These are phyloP conservation scores for Pseudocercospora pini-densiflorae DNA, from an alignment of 2,329 filamentous ascomycete species.

Conservation along the genomic window DNA sequence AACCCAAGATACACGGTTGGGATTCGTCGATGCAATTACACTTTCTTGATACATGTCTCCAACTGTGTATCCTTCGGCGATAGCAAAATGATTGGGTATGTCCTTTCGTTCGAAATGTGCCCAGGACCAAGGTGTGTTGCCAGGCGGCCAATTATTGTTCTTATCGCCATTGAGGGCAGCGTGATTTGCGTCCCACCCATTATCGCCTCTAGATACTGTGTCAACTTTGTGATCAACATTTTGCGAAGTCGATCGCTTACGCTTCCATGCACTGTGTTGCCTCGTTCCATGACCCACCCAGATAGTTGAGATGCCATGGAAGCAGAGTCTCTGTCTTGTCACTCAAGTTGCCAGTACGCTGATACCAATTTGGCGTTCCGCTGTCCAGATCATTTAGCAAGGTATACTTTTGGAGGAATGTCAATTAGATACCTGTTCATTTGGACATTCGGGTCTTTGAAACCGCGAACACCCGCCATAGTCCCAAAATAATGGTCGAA, in stretches of 20 bases:
- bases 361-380: constrained; percentile 48
- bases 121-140: constrained; percentile 60
- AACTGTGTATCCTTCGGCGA: constrained; percentile 60
- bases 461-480: constrained; percentile 23
- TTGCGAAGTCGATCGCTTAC: constrained; percentile 51
- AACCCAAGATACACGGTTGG: constrained; percentile 58
- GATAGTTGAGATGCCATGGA: constrained; percentile 61
- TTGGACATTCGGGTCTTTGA: constrained; percentile 57
- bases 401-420: background rate
- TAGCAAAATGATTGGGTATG: constrained; percentile 59
- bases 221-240: constrained; percentile 51
- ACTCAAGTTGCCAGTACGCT: constrained; percentile 49
- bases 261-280: constrained; percentile 63
- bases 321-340: constrained; percentile 51
- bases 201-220: constrained; percentile 57
- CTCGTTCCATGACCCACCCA: constrained; percentile 52
- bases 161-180: constrained; percentile 59
- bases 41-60: constrained; percentile 62
- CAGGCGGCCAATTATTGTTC: constrained; percentile 59
- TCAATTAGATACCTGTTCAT: constrained; percentile 19
- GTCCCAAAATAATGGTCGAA: constrained; percentile 44
- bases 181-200: constrained; percentile 59
- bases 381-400: background rate
- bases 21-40: constrained; percentile 57
- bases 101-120: constrained; percentile 57